Percentiles rank a stretch among this genome's conserved stretches.
These are phyloP conservation scores for Aspergillus floridensis DNA, from an alignment of 2,329 filamentous ascomycete species.

Conservation along the genomic window DNA sequence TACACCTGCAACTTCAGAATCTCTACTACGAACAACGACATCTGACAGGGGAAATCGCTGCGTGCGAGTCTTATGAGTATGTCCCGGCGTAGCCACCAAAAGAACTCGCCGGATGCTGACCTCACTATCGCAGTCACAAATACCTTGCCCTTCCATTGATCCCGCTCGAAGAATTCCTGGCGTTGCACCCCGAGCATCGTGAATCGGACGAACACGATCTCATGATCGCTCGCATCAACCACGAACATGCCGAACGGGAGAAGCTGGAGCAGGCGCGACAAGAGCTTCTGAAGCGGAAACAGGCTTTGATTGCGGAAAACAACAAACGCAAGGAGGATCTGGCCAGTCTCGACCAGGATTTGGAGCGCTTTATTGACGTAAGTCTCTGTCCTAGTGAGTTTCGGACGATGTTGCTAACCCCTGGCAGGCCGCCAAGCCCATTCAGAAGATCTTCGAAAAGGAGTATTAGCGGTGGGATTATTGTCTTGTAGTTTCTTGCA, in stretches of 20 bases:
- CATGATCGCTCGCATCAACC: conserved; percentile 86
- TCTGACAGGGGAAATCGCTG: conserved; percentile 81
- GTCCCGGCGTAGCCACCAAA: conserved; percentile 35
- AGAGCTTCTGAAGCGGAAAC: conserved; percentile 70
- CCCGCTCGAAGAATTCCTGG: conserved; percentile 77
- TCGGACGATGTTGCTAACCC: conserved; percentile 17
- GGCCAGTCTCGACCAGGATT: conserved; percentile 82
- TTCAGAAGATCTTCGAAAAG: conserved; percentile 81
- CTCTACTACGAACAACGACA: conserved; percentile 94
- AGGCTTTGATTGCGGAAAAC: conserved; percentile 70
- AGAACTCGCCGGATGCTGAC: neutral
- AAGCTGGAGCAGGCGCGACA: conserved; percentile 80
- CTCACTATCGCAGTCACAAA: conserved; percentile 57
- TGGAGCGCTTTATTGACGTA: conserved; percentile 92
- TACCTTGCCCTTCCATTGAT: conserved; percentile 84
- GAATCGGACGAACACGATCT: conserved; percentile 72
- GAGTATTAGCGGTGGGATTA: conserved; percentile 46
- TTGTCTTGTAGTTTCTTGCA: conserved; percentile 3
- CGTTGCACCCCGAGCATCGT: conserved; percentile 70
- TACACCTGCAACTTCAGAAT: conserved; percentile 92
- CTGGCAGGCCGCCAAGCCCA: conserved; percentile 75
- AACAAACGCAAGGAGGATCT: conserved; percentile 92
- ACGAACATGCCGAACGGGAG: conserved; percentile 82
- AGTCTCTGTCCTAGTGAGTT: conserved; percentile 33
- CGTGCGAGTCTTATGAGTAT: conserved; percentile 88